A percentile compares a stretch with the other conserved stretches of the same genome.
Conservation (phyloP, 2,329 filamentous ascomycete genomes). For the Aspergillus sp. region DNA sequence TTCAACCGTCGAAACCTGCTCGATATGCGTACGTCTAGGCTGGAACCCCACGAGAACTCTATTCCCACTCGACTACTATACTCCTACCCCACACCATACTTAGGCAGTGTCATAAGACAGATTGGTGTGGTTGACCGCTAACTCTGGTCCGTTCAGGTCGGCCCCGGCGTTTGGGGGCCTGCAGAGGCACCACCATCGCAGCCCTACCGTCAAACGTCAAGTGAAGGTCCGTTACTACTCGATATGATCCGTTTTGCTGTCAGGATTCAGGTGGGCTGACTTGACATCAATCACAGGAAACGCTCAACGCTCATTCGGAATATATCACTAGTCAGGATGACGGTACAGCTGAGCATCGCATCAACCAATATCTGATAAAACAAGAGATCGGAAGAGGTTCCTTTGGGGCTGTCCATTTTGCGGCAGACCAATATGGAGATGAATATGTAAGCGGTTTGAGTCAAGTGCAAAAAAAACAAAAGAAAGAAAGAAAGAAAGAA, state of each 20-base stretch:
- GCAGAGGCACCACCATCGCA: slow-evolving; percentile 57
- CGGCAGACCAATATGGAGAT: slow-evolving; percentile 77
- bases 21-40: slow-evolving; percentile 21
- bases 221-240: slow-evolving; percentile 48
- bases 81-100: no score
- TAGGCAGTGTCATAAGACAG: no score
- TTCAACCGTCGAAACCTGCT: slow-evolving; percentile 11
- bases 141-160: slow-evolving; percentile 36
- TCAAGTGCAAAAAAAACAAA: background rate
- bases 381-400: slow-evolving; percentile 96
- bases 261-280: slow-evolving; percentile 6
- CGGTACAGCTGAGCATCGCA: slow-evolving; percentile 69
- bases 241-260: background rate
- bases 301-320: slow-evolving; percentile 77
- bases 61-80: no score
- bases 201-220: slow-evolving; percentile 50
- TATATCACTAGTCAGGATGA: slow-evolving; percentile 80
- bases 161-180: slow-evolving; percentile 53
- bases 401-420: slow-evolving; percentile 86
- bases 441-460: slow-evolving; percentile 66
- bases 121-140: background rate
- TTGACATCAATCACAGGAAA: slow-evolving; percentile 54
- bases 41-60: no score
- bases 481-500: no score
- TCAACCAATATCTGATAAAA: slow-evolving; percentile 91